Conservation (phyloP, 2,329 filamentous ascomycete species). For the Teratosphaeria zuluensis region DNA sequence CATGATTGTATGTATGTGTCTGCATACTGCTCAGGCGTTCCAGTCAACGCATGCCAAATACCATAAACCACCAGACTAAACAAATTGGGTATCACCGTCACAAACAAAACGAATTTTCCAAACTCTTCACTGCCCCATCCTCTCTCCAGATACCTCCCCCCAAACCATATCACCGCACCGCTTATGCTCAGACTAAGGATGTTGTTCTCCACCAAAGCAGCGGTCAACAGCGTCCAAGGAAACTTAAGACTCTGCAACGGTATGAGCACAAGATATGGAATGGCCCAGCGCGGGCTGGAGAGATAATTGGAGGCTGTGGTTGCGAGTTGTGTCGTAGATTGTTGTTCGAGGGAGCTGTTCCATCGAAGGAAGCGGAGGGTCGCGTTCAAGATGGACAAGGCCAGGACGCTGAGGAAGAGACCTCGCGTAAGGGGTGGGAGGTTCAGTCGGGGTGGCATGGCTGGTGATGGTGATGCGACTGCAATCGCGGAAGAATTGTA, state of each 20-base stretch:
- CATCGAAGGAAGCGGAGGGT: constrained; percentile 65
- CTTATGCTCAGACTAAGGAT: constrained; percentile 75
- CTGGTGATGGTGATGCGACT: not conserved
- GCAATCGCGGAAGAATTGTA: not conserved
- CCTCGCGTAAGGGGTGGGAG: constrained; percentile 84
- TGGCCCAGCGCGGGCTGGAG: constrained; percentile 23
- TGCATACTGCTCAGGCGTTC: constrained; percentile 57
- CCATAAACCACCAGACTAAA: constrained; percentile 65
- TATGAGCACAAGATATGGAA: constrained; percentile 78
- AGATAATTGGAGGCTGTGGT: constrained; percentile 27
- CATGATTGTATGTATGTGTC: not conserved
- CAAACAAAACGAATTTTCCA: constrained; percentile 75
- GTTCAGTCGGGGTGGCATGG: constrained; percentile 54
- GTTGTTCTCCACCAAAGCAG: constrained; percentile 86
- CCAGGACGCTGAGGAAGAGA: constrained; percentile 62
- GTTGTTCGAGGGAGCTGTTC: constrained; percentile 25
- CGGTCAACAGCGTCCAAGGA: constrained; percentile 84
- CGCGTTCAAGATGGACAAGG: constrained; percentile 74
- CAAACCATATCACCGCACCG: constrained; percentile 73
- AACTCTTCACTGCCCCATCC: constrained; percentile 92
- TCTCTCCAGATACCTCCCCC: constrained; percentile 87
- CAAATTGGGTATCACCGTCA: constrained; percentile 70
- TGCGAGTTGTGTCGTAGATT: constrained; percentile 7
- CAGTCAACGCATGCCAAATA: constrained; percentile 60
- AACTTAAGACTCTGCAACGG: constrained; percentile 76